phyloP scores from a whole-genome alignment of 2,329 filamentous ascomycete species.

The Diaporthe ampelina region DNA sequence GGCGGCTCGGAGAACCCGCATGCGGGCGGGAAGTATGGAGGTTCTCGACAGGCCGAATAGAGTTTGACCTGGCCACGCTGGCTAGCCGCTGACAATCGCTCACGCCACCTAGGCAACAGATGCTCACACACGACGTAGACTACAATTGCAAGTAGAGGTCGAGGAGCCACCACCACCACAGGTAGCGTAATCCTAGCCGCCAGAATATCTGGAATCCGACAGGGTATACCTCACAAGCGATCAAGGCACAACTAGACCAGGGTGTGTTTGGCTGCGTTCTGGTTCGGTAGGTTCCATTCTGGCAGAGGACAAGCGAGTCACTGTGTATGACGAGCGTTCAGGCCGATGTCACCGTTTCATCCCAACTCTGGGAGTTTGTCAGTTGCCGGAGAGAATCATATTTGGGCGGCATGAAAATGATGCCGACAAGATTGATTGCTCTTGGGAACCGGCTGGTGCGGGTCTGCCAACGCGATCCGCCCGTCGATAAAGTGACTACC shows the following conservation, averaged over 20 bases:
- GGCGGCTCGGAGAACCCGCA: constrained; percentile 18
- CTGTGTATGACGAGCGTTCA: not conserved
- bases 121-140: not conserved
- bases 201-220: not conserved
- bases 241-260: not conserved
- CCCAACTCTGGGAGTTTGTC: not conserved
- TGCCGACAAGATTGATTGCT: not conserved
- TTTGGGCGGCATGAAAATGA: not conserved
- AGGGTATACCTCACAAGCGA: no score
- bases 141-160: not conserved
- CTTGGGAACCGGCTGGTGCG: not conserved
- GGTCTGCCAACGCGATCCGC: constrained; percentile 5
- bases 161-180: not conserved
- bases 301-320: not conserved
- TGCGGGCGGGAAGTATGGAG: constrained; percentile 14
- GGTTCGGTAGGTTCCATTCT: not conserved
- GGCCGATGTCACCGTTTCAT: constrained; percentile 15
- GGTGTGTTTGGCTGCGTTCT: not conserved
- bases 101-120: not conserved
- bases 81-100: not conserved
- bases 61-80: constrained; percentile 5
- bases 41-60: constrained; percentile 2
- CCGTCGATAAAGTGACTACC: not conserved
- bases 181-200: not conserved
- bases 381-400: not conserved